A percentile compares a stretch with the other conserved stretches of the same genome.
Evolutionary conservation across 768 basidiomycete species (phyloP).

Genomic region (Austroboletus eburneus): DNA sequence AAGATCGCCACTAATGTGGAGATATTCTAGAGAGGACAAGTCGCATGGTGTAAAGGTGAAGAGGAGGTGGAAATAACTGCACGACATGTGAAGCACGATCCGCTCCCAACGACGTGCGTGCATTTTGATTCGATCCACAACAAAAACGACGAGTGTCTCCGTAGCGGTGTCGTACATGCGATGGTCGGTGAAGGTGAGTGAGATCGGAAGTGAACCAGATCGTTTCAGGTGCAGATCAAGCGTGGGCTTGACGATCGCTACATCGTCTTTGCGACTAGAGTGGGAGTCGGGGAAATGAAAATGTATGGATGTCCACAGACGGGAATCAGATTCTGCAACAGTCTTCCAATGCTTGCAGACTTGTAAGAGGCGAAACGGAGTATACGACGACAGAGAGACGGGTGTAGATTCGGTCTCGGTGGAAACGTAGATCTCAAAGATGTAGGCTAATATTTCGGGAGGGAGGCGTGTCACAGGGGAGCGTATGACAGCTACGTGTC

Average conservation of each 20-base stretch:
- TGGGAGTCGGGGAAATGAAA: constrained; percentile 7
- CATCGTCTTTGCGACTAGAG: constrained; percentile 1
- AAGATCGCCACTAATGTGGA: constrained; percentile 8
- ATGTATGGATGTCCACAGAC: constrained; percentile 23
- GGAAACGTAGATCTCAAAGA: constrained; percentile 11
- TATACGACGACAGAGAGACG: not conserved
- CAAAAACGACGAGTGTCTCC: constrained; percentile 4
- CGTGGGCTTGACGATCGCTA: not conserved
- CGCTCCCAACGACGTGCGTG: constrained; percentile 18
- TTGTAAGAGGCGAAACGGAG: constrained; percentile 11
- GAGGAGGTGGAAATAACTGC: constrained; percentile 13
- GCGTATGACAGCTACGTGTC: not conserved
- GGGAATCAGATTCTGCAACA: constrained; percentile 7
- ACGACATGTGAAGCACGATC: constrained; percentile 10
- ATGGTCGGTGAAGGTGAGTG: constrained; percentile 18
- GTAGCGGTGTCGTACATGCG: constrained; percentile 9
- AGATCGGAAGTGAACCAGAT: constrained; percentile 14
- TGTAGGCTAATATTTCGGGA: constrained; percentile 33
- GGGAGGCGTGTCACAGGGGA: constrained; percentile 12
- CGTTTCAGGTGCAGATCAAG: constrained; percentile 11
- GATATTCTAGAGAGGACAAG: constrained; percentile 12
- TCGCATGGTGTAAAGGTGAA: constrained; percentile 14
- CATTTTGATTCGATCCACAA: constrained; percentile 10
- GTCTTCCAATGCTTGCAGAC: constrained; percentile 22
- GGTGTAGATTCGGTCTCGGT: not conserved